phyloP scores from a whole-genome alignment of 1,284 basidiomycete species.

The Irpex lacteus region DNA sequence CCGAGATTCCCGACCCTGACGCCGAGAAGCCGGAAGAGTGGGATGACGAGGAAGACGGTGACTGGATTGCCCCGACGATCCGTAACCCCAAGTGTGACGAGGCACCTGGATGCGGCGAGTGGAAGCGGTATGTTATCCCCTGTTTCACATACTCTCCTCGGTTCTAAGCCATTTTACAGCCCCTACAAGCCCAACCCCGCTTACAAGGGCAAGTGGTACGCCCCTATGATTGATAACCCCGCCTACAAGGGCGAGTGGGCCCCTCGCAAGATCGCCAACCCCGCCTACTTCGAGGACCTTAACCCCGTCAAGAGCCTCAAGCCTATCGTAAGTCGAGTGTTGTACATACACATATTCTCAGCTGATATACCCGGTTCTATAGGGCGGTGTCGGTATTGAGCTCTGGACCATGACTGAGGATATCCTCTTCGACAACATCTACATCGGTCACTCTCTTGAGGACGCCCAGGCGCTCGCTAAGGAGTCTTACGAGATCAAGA shows the following conservation, averaged over 20 bases:
- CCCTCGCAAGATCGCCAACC: slow-evolving; percentile 91
- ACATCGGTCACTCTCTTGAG: slow-evolving; percentile 82
- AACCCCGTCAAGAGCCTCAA: slow-evolving; percentile 81
- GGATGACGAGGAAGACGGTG: slow-evolving; percentile 99
- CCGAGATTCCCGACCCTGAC: slow-evolving; percentile 85
- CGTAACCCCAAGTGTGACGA: slow-evolving; percentile 88
- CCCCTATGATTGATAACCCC: slow-evolving; percentile 94
- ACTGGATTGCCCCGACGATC: slow-evolving; percentile 91
- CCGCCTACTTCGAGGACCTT: slow-evolving; percentile 87
- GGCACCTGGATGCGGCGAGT: slow-evolving; percentile 92
- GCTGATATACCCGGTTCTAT: slow-evolving; percentile 4
- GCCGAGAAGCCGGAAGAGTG: slow-evolving; percentile 98
- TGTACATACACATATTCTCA: neutral
- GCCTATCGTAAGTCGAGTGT: slow-evolving; percentile 62
- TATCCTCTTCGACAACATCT: slow-evolving; percentile 95
- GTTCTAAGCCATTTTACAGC: slow-evolving; percentile 30
- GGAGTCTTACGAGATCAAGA: slow-evolving; percentile 87
- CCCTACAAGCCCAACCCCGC: slow-evolving; percentile 88
- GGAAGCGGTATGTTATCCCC: slow-evolving; percentile 59
- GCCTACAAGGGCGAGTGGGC: slow-evolving; percentile 97
- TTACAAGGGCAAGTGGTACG: slow-evolving; percentile 96
- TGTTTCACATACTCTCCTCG: neutral
- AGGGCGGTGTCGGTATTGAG: slow-evolving; percentile 94
- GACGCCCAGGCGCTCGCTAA: slow-evolving; percentile 81
- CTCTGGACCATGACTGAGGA: slow-evolving; percentile 99